These are phyloP conservation scores for Sarcomyxa edulis DNA, from an alignment of 768 basidiomycete genomes.

Conservation along the genomic window DNA sequence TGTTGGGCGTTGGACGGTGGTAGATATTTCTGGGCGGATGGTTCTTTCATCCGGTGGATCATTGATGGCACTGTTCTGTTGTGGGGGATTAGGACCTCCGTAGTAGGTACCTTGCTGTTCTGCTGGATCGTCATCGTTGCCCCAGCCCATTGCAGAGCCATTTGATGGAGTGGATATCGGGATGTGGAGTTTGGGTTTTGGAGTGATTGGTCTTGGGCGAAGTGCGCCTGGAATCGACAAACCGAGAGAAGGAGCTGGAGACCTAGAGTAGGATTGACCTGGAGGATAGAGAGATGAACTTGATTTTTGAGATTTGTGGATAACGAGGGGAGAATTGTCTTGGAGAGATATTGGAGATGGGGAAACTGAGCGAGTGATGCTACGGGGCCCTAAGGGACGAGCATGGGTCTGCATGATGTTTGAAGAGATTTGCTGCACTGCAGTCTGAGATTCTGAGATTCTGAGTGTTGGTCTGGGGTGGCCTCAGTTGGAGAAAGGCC, in stretches of 20 bases:
- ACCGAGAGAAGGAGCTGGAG: constrained; percentile 21
- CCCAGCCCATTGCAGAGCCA: constrained; percentile 11
- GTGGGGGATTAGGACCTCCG: constrained; percentile 38
- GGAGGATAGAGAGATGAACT: constrained; percentile 9
- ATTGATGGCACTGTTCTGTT: constrained; percentile 15
- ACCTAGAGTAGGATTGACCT: constrained; percentile 17
- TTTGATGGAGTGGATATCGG: constrained; percentile 21
- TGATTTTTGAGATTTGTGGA: constrained; percentile 20
- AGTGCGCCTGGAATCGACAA: constrained; percentile 21
- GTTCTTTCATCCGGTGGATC: constrained; percentile 34
- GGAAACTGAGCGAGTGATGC: constrained; percentile 10
- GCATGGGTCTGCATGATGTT: constrained; percentile 23
- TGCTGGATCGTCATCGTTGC: constrained; percentile 7
- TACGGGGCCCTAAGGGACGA: constrained; percentile 32
- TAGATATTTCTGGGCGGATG: constrained; percentile 30
- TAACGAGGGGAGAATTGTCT: constrained; percentile 23
- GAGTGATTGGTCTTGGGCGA: constrained; percentile 19
- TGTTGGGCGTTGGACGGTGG: constrained; percentile 15
- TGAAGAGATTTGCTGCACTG: no score
- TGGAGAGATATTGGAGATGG: constrained; percentile 17
- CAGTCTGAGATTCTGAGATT: no score
- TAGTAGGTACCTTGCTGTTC: constrained; percentile 31
- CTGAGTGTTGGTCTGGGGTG: no score
- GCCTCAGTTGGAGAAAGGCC: no score
- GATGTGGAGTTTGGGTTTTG: constrained; percentile 25